Evolutionary conservation across 805 yeast species (phyloP).

Genomic region (Candida chauliodis): DNA sequence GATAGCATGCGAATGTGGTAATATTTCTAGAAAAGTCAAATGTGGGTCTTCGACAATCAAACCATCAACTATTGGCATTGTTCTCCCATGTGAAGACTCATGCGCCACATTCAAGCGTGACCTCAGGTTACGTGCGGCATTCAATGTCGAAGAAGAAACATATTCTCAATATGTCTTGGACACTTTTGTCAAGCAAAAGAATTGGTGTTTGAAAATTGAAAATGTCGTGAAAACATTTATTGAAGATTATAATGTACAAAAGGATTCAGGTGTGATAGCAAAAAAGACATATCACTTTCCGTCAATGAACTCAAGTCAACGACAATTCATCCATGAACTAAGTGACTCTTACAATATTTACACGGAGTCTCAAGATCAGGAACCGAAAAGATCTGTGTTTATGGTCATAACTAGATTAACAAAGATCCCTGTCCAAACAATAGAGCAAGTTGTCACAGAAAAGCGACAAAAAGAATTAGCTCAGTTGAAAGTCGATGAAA

Average conservation of each 20-base stretch:
- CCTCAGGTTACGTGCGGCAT: slow-evolving; percentile 58
- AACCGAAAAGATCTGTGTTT: slow-evolving; percentile 72
- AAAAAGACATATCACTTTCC: slow-evolving; percentile 56
- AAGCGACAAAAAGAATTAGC: slow-evolving; percentile 21
- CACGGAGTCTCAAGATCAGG: slow-evolving; percentile 76
- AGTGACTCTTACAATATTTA: slow-evolving; percentile 57
- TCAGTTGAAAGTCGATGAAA: slow-evolving; percentile 17
- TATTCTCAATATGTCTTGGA: slow-evolving; percentile 47
- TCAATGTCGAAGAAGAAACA: slow-evolving; percentile 23
- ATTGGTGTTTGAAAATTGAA: slow-evolving; percentile 72
- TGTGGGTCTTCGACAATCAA: slow-evolving; percentile 53
- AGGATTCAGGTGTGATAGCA: slow-evolving; percentile 17
- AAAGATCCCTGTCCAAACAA: slow-evolving; percentile 39
- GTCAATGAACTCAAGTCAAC: slow-evolving; percentile 67
- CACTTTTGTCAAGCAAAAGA: slow-evolving; percentile 50
- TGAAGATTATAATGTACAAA: slow-evolving; percentile 22
- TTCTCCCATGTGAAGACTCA: slow-evolving; percentile 63
- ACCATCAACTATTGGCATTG: slow-evolving; percentile 31
- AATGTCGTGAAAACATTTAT: slow-evolving; percentile 47
- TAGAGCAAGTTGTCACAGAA: slow-evolving; percentile 41
- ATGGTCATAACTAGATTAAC: slow-evolving; percentile 40
- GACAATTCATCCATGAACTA: slow-evolving; percentile 67
- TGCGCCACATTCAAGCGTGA: slow-evolving; percentile 65
- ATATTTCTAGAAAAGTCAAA: slow-evolving; percentile 40
- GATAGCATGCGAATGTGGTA: slow-evolving; percentile 64